These are phyloP conservation scores for Tolypocladium nubicola DNA, from an alignment of 2,329 filamentous ascomycete species.

Conservation along the genomic window DNA sequence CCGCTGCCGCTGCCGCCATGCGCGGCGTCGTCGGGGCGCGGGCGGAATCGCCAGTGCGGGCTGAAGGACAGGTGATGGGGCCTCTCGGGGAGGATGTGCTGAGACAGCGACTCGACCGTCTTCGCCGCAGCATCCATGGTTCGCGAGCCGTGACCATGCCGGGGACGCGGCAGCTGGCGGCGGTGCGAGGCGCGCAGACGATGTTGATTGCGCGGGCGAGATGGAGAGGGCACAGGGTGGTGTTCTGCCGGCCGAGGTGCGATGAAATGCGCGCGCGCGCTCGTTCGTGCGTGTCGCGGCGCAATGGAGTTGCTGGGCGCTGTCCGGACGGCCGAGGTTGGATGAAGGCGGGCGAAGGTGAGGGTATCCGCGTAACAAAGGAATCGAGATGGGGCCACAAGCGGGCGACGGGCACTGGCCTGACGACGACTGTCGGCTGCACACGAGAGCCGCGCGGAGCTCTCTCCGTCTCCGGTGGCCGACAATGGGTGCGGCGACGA, in stretches of 20 bases:
- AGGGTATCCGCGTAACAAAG: background rate
- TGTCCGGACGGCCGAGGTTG: background rate
- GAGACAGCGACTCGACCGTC: conserved; percentile 41
- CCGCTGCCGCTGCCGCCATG: conserved; percentile 8
- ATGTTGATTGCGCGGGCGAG: background rate
- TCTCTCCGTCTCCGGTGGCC: background rate
- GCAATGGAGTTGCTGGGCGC: background rate
- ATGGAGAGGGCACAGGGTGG: background rate
- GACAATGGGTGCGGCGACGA: background rate
- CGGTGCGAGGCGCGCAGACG: conserved; percentile 5
- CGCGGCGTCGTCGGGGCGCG: conserved; percentile 28
- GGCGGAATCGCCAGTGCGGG: conserved; percentile 35
- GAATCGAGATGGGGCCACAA: background rate
- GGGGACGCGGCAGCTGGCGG: conserved; percentile 13
- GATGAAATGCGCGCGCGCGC: background rate
- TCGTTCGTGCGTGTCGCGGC: background rate
- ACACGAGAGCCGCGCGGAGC: background rate
- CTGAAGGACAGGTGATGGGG: conserved; percentile 43
- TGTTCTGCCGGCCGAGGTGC: background rate
- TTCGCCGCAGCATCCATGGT: conserved; percentile 51
- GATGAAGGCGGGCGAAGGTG: background rate
- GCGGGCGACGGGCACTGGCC: background rate
- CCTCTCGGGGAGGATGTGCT: conserved; percentile 39
- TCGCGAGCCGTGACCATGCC: conserved; percentile 26
- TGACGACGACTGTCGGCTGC: background rate